A percentile compares a stretch with the other conserved stretches of the same genome.
phyloP scores from a whole-genome alignment of 2,329 filamentous ascomycete species.

The Neopestalotiopsis sp. region DNA sequence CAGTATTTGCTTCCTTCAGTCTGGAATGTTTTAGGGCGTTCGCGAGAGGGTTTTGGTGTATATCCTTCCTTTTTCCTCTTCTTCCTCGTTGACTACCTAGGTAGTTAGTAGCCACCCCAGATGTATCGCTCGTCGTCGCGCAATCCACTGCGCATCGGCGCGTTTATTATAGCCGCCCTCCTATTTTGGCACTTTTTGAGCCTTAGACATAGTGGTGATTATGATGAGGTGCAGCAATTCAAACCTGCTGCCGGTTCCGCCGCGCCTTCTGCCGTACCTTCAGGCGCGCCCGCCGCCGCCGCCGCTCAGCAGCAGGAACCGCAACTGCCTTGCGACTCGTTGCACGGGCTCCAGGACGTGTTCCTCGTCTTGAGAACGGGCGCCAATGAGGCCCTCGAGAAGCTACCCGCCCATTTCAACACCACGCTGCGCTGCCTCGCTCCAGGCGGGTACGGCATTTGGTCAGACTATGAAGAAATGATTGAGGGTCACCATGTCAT shows the following conservation, averaged over 20 bases:
- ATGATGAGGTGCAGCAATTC: background rate
- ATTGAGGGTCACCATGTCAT: conserved; percentile 56
- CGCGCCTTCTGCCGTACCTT: background rate
- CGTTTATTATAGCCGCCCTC: background rate
- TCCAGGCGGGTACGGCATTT: conserved; percentile 54
- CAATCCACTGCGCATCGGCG: background rate
- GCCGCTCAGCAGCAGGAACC: background rate
- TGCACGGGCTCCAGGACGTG: conserved; percentile 53
- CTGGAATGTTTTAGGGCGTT: background rate
- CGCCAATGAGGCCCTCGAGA: conserved; percentile 60
- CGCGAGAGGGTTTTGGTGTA: background rate
- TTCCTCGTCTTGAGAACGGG: conserved; percentile 65
- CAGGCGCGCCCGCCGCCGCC: no score
- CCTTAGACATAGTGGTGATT: background rate
- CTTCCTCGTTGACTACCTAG: background rate
- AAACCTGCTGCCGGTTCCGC: background rate
- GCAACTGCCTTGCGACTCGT: conserved; percentile 4
- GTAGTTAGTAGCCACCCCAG: background rate
- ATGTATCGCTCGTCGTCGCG: background rate
- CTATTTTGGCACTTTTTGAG: conserved; percentile 1
- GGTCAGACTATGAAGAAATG: conserved; percentile 61
- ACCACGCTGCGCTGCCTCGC: conserved; percentile 61
- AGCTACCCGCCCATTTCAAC: conserved; percentile 58
- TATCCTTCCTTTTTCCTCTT: background rate
- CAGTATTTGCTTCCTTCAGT: background rate